Base-by-base conservation (phyloP, 2,329 filamentous ascomycete species). In the Iodosphaeria phyllophila region DNA sequence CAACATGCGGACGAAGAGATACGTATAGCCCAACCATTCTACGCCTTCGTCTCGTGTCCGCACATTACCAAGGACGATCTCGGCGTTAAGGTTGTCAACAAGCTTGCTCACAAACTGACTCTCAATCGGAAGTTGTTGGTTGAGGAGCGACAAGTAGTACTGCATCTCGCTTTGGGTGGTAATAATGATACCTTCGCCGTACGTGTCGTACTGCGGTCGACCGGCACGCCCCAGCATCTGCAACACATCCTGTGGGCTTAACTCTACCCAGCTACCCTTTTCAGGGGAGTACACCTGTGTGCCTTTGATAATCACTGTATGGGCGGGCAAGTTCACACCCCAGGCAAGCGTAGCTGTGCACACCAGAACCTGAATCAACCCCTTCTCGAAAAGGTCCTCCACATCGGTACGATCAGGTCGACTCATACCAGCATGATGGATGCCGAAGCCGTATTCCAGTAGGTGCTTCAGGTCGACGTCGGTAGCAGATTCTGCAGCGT, bases 171-270 rank as follows among this genome's bases (percentile, higher is more conserved):
- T 65, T 44, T 95, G 86, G 0, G 83, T 89, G 1, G 89, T 98
- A 39, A 98, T 93, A 45, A 98, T 95, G 42, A 98, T 95, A 46
- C 89, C 89, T 50, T 98, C 89, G 44, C 89, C 89, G 42, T 92
- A 98, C 0, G 83, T 93, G 46, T 98, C 89, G 44, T 82, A 98
- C 43, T 98, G 91, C 15, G 89, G 89, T 36, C 89, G 72, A 46
- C 89, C 89, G 27, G 89, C 91, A 62, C 89, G 83, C 43, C 89
- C 89, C 41, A 98, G 71, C 91, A 98, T 98, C 49, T 98, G 89
- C 25, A 98, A 60, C 18, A 98, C 86, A 52, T 98, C 89, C 47
- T 98, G 89, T 8, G 89, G 89, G 42, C 84, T 93, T 27, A 98
- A 54, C 47, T 98, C 91, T 12, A 98, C 84, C 86, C 89, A 98